phyloP scores from a whole-genome alignment of 306 rosid genomes.

The Acacia melanoxylon region DNA sequence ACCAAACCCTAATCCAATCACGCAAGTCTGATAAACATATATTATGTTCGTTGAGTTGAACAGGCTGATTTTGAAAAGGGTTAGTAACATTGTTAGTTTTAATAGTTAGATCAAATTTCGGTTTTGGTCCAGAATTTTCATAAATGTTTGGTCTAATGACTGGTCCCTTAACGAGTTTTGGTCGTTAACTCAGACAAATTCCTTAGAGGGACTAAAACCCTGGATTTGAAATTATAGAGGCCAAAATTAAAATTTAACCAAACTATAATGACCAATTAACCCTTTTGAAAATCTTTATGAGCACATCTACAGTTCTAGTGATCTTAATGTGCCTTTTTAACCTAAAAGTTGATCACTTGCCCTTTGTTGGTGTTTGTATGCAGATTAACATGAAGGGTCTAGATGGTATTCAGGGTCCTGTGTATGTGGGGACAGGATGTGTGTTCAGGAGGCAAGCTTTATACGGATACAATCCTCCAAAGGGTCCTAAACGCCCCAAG shows the following conservation, averaged over 20 bases:
- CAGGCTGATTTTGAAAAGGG: not conserved
- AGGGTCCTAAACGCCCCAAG: constrained; percentile 89
- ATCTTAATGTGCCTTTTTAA: not conserved
- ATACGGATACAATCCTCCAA: constrained; percentile 89
- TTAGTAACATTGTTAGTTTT: too few relatives aligned
- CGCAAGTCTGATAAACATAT: too few relatives aligned
- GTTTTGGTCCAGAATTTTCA: too few relatives aligned
- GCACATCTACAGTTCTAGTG: not conserved
- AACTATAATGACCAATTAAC: too few relatives aligned
- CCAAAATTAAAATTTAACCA: too few relatives aligned
- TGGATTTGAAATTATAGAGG: too few relatives aligned
- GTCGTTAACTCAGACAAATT: too few relatives aligned
- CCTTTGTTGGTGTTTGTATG: constrained; percentile 25
- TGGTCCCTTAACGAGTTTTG: too few relatives aligned
- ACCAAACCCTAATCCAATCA: not conserved
- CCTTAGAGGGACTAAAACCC: too few relatives aligned
- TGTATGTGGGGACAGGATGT: constrained; percentile 97
- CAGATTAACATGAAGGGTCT: constrained; percentile 98
- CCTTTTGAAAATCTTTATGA: not conserved
- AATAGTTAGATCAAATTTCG: too few relatives aligned
- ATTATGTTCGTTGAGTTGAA: too few relatives aligned
- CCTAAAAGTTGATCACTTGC: constrained; percentile 4
- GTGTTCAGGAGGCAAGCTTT: constrained; percentile 93
- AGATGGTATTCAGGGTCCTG: constrained; percentile 98
- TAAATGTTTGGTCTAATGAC: too few relatives aligned